Conservation (phyloP, 2,329 filamentous ascomycete species). For the Aspergillus neotritici region DNA sequence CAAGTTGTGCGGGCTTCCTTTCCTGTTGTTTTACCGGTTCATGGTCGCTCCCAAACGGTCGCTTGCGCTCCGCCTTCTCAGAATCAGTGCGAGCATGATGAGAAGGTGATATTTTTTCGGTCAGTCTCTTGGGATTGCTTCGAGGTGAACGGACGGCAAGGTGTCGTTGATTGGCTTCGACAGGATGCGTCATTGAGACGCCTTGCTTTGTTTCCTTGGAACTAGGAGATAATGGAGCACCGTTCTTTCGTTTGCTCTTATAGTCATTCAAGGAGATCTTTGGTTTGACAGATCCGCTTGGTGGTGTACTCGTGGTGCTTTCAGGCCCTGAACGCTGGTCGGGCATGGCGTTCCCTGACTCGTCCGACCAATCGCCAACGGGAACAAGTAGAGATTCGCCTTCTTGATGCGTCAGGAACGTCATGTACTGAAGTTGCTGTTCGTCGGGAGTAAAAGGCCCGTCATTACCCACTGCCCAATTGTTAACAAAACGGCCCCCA, state of each 20-base stretch:
- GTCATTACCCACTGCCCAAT: constrained; percentile 45
- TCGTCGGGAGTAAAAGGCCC: constrained; percentile 52
- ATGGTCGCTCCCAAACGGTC: constrained; percentile 19
- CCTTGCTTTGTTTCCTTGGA: constrained; percentile 18
- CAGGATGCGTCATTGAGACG: constrained; percentile 10
- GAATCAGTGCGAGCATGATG: constrained; percentile 12
- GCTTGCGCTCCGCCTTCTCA: constrained; percentile 23
- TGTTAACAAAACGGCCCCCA: constrained; percentile 38
- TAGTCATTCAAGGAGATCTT: constrained; percentile 59
- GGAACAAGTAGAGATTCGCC: constrained; percentile 48
- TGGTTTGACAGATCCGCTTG: constrained; percentile 47
- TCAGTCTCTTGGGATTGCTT: constrained; percentile 12
- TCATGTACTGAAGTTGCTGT: constrained; percentile 58
- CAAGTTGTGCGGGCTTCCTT: constrained; percentile 18
- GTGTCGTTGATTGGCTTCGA: constrained; percentile 17
- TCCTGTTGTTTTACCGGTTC: constrained; percentile 13
- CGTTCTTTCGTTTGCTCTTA: constrained; percentile 49
- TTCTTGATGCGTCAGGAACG: constrained; percentile 54
- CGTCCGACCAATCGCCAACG: constrained; percentile 51
- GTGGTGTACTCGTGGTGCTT: constrained; percentile 39
- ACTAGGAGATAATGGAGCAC: constrained; percentile 22
- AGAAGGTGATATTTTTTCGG: constrained; percentile 5
- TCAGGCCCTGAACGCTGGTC: constrained; percentile 34
- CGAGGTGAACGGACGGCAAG: constrained; percentile 15
- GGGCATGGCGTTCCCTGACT: constrained; percentile 42